Evolutionary conservation across 768 basidiomycete species (phyloP), one percentile per base, ranked within the genome.

Genomic region (Tylopilus balloui): DNA sequence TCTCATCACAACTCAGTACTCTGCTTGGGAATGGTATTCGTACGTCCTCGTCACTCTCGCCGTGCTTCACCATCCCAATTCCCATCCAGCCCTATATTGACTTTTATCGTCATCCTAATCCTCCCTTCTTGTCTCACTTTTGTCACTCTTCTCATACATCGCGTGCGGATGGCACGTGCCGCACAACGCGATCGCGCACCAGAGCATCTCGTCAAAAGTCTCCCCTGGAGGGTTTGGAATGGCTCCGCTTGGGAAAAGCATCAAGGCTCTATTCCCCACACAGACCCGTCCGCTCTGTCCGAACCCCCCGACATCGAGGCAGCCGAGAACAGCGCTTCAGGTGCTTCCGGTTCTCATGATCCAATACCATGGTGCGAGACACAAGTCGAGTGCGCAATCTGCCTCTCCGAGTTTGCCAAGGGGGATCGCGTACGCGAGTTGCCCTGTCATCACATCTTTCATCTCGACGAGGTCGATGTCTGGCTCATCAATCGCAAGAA

Each of bases 391-490:
- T 98, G 94, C 61, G 89, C 92, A 28, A 97, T 98, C 47, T 98
- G 95, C 65, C 76, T 98, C 48, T 88, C 79, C 51, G 81, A 85
- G 53, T 98, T 97, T 58, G 81, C 72, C 34, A 83, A 83, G 61
- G 93, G 93, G 3, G 95, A 98, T 64, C 79, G 82, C 58, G 90
- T 97, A 36, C 81, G 94, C 57, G 89, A 94, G 44, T 65, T 97
- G 34, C 95, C 95, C 1, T 98, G 95, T 61, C 86, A 88, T 40
- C 95, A 98, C 65, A 83, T 98, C 46, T 98, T 96, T 71, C 95
- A 98, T 69, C 78, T 90, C 38, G 78, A 84, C 29, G 95, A 97
- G 65, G 81, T 96, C 32, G 92, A 93, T 64, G 78, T 86, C 55
- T 98, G 95, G 95, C 70, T 98, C 51, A 85, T 94, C 48, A 83